Percentiles rank a stretch among this genome's conserved stretches.
Evolutionary conservation across 108 stramenopile genomes (phyloP).

Genomic region (Nitzschia palea): DNA sequence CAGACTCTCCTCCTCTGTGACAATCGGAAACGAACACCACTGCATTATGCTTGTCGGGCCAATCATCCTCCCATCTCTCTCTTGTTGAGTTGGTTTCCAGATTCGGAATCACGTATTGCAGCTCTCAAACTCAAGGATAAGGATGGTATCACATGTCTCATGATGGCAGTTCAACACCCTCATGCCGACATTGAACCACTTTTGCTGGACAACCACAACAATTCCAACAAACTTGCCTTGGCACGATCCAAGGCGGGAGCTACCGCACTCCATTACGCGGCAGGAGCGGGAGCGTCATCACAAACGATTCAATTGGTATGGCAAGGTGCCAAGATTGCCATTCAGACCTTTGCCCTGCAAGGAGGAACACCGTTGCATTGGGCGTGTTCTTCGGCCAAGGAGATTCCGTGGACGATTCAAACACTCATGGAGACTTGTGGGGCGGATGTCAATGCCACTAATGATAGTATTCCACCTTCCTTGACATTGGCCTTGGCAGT

Average conservation of each 20-base stretch:
- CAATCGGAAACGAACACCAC: slow-evolving; percentile 23
- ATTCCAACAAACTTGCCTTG: slow-evolving; percentile 12
- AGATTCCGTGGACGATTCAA: slow-evolving; percentile 23
- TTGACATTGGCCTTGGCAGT: slow-evolving; percentile 29
- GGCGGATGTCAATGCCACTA: slow-evolving; percentile 15
- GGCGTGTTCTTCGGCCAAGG: slow-evolving; percentile 18
- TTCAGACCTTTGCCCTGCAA: slow-evolving; percentile 16
- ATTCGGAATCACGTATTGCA: not conserved
- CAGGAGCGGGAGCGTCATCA: slow-evolving; percentile 27
- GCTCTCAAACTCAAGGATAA: slow-evolving; percentile 17
- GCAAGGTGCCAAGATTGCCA: slow-evolving; percentile 13
- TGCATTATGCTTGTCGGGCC: slow-evolving; percentile 35
- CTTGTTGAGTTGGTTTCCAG: slow-evolving; percentile 4
- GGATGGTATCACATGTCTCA: slow-evolving; percentile 40
- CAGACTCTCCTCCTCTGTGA: slow-evolving; percentile 23
- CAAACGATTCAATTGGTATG: slow-evolving; percentile 12
- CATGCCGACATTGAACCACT: no score
- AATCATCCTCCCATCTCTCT: slow-evolving; percentile 1
- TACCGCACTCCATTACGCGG: slow-evolving; percentile 43
- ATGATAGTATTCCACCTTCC: slow-evolving; percentile 21
- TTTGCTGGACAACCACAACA: no score
- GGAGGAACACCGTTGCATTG: slow-evolving; percentile 45
- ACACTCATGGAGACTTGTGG: slow-evolving; percentile 32
- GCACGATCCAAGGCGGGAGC: slow-evolving; percentile 39
- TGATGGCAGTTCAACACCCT: slow-evolving; percentile 25